Evolutionary conservation across 2,329 filamentous ascomycete genomes (phyloP).

Genomic region (Phyllosticta ampelicida): DNA sequence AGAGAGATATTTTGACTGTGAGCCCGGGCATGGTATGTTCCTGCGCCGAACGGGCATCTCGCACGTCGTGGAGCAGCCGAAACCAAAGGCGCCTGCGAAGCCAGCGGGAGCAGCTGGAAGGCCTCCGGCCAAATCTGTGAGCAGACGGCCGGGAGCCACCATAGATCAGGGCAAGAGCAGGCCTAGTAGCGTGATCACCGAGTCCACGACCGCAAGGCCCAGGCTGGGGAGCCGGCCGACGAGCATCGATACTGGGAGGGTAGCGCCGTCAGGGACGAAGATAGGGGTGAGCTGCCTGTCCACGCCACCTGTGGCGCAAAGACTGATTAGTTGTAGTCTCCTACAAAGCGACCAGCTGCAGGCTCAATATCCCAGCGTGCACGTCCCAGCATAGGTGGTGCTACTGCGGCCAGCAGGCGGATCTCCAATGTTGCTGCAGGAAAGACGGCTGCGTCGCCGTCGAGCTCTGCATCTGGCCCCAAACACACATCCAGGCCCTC

Average conservation of each 20-base stretch:
- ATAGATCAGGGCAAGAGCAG: conserved; percentile 7
- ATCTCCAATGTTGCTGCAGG: conserved; percentile 5
- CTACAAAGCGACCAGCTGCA: conserved; percentile 6
- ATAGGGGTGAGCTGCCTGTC: conserved; percentile 4
- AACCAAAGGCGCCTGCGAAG: conserved; percentile 19
- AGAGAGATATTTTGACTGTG: conserved; percentile 77
- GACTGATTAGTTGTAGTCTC: conserved; percentile 2
- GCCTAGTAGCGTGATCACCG: conserved; percentile 5
- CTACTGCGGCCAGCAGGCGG: conserved; percentile 4
- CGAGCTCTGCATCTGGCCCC: neutral
- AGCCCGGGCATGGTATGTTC: conserved; percentile 67
- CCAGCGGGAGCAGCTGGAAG: conserved; percentile 7
- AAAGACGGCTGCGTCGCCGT: neutral
- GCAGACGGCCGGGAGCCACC: conserved; percentile 19
- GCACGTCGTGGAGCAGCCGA: conserved; percentile 35
- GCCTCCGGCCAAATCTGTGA: neutral
- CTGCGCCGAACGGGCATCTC: conserved; percentile 61
- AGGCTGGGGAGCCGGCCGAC: conserved; percentile 6
- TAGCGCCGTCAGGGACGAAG: neutral
- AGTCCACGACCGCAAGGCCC: conserved; percentile 14
- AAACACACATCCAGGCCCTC: conserved; percentile 3
- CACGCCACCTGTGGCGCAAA: neutral
- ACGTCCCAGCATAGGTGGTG: conserved; percentile 8
- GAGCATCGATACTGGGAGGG: conserved; percentile 18
- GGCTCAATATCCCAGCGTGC: conserved; percentile 12